Evolutionary conservation across 768 basidiomycete species (phyloP).

Genomic region (Collybia nuda): DNA sequence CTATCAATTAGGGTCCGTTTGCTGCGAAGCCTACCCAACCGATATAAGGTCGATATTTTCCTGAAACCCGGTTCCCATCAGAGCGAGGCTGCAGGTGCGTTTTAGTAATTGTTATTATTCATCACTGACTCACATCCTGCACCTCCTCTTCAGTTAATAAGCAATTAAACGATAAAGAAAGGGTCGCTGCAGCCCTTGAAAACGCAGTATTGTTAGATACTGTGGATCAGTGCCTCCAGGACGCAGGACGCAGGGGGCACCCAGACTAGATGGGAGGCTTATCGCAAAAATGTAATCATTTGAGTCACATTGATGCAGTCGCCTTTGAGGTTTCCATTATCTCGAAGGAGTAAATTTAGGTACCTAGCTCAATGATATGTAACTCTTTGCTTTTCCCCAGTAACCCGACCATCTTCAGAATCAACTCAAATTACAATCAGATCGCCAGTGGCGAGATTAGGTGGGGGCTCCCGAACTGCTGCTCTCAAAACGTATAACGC

Average conservation of each 20-base stretch:
- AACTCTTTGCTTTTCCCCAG: too few species aligned
- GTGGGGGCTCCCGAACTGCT: too few species aligned
- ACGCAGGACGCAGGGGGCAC: conserved; percentile 29
- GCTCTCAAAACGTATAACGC: too few species aligned
- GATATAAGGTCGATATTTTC: conserved; percentile 93
- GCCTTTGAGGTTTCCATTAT: too few species aligned
- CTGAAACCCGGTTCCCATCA: conserved; percentile 96
- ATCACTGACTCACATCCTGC: not conserved
- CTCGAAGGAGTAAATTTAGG: too few species aligned
- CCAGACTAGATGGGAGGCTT: conserved; percentile 10
- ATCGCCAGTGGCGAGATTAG: too few species aligned
- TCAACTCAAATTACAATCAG: too few species aligned
- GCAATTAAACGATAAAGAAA: conserved; percentile 98
- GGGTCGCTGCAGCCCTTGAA: conserved; percentile 95
- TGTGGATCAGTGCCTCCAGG: conserved; percentile 66
- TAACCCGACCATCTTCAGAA: too few species aligned
- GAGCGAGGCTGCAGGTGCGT: conserved; percentile 83
- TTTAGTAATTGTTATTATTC: not conserved
- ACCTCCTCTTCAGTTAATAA: conserved; percentile 74
- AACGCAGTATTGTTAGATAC: conserved; percentile 84
- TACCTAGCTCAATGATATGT: too few species aligned
- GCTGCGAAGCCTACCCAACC: conserved; percentile 82
- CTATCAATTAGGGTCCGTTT: conserved; percentile 95
- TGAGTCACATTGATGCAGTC: too few species aligned
- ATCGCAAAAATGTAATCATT: not conserved